Base-by-base conservation (phyloP, 1,139 yeast genomes). In the Ashbya aceris region DNA sequence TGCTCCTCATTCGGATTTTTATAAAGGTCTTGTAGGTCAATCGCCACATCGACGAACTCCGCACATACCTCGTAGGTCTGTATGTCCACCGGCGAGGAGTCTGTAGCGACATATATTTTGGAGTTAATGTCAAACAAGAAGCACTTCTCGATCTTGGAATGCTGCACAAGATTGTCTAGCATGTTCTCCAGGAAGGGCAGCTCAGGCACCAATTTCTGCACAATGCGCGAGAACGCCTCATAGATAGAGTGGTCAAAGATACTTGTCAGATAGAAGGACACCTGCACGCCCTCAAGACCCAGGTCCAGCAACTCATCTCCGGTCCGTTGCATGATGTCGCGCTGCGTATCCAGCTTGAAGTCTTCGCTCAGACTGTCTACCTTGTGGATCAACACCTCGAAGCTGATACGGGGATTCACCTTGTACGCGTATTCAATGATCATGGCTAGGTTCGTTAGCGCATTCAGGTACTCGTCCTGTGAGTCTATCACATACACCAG, bases 61-160 rank as follows among this genome's bases (percentile, higher is more conserved):
- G 96, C 94, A 63, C 98, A 91, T 2, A 89, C 95, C 61, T 91
- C 97, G 60, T 91, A 91, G 0, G 94, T 84, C 55, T 87, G 95
- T 27, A 87, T 84, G 63, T 91, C 97, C 28, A 89, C 96, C 0
- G 97, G 96, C 2, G 91, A 79, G 0, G 95, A 83, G 61, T 91
- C 98, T 0, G 97, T 91, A 3, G 97, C 96, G 37, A 91, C 89
- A 60, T 91, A 91, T 27, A 91, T 84, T 62, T 91, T 91, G n/a
- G 95, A 83, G 57, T 84, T 84, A 30, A 89, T 79, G 59, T 91
- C 98, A 57, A 93, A 89, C 46, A 91, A 63, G 55, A 89, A 91
- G 30, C 93, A 93, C 65, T 91, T 91, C 53, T 91, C 98, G 50
- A 91, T 82, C 30, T 84, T 83, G 8, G 91, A 83, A 58, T 87